Conservation (phyloP, 2,329 filamentous ascomycete genomes). For the Byssochlamys sp. region DNA sequence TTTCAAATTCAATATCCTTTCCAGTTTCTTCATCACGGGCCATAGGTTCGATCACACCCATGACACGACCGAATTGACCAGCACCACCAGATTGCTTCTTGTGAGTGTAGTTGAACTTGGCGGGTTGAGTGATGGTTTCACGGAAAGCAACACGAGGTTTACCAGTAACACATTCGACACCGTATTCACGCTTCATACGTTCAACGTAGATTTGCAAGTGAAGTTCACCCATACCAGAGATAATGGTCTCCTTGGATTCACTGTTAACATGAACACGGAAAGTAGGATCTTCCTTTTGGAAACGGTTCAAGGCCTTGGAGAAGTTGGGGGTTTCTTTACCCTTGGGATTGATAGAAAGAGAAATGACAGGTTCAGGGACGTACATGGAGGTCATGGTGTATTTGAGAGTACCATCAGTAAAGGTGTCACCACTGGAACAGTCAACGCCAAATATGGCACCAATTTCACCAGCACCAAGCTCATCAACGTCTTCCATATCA, state of each 20-base stretch:
- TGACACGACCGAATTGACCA: slow-evolving; percentile 87
- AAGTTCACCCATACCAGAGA: slow-evolving; percentile 94
- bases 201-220: slow-evolving; percentile 97
- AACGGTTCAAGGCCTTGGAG: slow-evolving; percentile 95
- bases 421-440: slow-evolving; percentile 94
- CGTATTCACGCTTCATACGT: slow-evolving; percentile 92
- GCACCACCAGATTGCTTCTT: slow-evolving; percentile 93
- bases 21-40: too few relatives aligned
- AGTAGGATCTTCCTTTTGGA: slow-evolving; percentile 95
- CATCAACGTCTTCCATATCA: slow-evolving; percentile 92
- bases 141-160: slow-evolving; percentile 95
- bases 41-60: slow-evolving; percentile 86
- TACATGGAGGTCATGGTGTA: slow-evolving; percentile 97
- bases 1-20: slow-evolving; percentile 71
- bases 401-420: slow-evolving; percentile 85
- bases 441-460: slow-evolving; percentile 97
- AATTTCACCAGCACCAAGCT: slow-evolving; percentile 92
- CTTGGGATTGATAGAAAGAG: slow-evolving; percentile 96
- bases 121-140: slow-evolving; percentile 72
- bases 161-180: slow-evolving; percentile 84
- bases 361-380: slow-evolving; percentile 95
- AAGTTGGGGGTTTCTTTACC: slow-evolving; percentile 85
- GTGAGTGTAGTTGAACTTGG: slow-evolving; percentile 83
- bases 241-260: slow-evolving; percentile 93
- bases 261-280: slow-evolving; percentile 88